Conservation (phyloP, 441 rosid species). For the Populus tomentosa region DNA sequence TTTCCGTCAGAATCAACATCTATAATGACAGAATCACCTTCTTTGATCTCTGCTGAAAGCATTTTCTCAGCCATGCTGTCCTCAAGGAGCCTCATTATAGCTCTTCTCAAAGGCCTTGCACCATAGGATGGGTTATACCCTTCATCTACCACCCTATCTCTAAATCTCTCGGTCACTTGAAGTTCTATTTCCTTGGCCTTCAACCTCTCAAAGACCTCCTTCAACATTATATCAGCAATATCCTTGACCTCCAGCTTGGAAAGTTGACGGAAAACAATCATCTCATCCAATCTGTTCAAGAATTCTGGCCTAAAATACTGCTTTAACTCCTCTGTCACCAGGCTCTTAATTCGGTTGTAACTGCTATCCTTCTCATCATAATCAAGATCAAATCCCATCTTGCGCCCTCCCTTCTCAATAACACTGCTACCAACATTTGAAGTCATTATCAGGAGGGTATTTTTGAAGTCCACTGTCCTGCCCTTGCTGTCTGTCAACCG, state of each 20-base stretch:
- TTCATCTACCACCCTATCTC: conserved; percentile 88
- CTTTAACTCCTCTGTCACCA: conserved; percentile 87
- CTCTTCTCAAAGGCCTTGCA: conserved; percentile 96
- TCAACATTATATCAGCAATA: conserved; percentile 92
- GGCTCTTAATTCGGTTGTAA: conserved; percentile 87
- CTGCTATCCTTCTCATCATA: conserved; percentile 92
- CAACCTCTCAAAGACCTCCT: conserved; percentile 79
- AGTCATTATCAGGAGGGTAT: conserved; percentile 94
- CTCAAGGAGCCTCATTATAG: conserved; percentile 91
- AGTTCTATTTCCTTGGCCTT: conserved; percentile 83
- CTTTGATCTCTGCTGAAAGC: conserved; percentile 93
- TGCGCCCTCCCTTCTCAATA: conserved; percentile 88
- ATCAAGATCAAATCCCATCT: conserved; percentile 89
- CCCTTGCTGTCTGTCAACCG: conserved; percentile 98
- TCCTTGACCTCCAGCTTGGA: conserved; percentile 92
- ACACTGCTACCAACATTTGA: conserved; percentile 97
- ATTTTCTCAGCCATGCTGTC: conserved; percentile 99
- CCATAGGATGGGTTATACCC: conserved; percentile 97
- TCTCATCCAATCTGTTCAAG: conserved; percentile 91
- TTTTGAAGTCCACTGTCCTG: conserved; percentile 95
- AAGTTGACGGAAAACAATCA: conserved; percentile 96
- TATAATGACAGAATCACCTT: conserved; percentile 89
- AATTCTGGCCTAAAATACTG: conserved; percentile 95
- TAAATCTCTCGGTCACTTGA: conserved; percentile 91
- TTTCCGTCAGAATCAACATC: conserved; percentile 85